These are phyloP conservation scores for Pleurotus cornucopiae DNA, from an alignment of 768 basidiomycete species.

Conservation along the genomic window DNA sequence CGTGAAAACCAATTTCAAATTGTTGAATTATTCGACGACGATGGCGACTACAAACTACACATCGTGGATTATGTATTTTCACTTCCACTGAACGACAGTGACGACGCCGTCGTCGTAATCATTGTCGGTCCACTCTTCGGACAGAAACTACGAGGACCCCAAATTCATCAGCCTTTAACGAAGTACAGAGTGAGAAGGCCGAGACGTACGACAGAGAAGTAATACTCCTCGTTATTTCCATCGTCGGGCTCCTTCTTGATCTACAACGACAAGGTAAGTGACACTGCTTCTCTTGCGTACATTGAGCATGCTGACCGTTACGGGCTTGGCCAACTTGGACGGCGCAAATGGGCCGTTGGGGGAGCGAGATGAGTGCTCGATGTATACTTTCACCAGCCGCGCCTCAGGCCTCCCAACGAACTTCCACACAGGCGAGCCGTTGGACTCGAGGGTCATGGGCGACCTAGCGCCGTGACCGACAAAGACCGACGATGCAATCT, in stretches of 20 bases:
- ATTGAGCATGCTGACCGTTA: not conserved
- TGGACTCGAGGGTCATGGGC: not conserved
- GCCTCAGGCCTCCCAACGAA: not conserved
- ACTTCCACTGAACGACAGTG: not conserved
- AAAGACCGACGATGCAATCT: not conserved
- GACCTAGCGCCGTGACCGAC: not conserved
- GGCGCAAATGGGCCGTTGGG: not conserved
- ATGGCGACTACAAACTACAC: too few species aligned
- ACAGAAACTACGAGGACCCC: not conserved
- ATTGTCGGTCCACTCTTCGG: not conserved
- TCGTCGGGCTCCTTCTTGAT: conserved; percentile 1
- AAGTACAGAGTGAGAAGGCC: not conserved
- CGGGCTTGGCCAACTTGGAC: not conserved
- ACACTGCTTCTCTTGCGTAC: too few species aligned
- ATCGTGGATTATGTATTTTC: not conserved
- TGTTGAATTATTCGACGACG: too few species aligned
- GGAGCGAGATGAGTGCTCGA: not conserved
- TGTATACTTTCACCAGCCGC: not conserved
- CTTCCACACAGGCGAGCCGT: not conserved
- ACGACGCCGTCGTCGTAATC: not conserved
- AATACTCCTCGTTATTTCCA: not conserved
- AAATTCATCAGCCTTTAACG: not conserved
- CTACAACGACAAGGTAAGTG: not conserved
- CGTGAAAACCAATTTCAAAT: too few species aligned
- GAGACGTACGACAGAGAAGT: not conserved